Evolutionary conservation across 495 filamentous ascomycete genomes (phyloP).

Genomic region (Patellaria atrata): DNA sequence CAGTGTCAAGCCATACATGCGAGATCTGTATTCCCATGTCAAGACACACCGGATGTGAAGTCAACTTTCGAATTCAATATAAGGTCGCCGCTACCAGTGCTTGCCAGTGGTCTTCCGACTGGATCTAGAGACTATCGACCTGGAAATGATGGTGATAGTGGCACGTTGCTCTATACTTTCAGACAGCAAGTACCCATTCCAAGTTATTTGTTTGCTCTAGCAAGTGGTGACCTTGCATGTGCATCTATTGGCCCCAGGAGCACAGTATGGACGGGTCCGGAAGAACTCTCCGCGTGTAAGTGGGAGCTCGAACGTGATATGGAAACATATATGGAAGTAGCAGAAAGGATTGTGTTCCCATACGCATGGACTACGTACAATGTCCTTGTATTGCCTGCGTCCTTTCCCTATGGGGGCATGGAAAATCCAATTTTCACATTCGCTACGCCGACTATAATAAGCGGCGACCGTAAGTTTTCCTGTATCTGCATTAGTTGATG

Average conservation of each 20-base stretch:
- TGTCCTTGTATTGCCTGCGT: slow-evolving; percentile 75
- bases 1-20: slow-evolving; percentile 96
- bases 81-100: slow-evolving; percentile 68
- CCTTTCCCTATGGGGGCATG: slow-evolving; percentile 85
- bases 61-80: slow-evolving; percentile 80
- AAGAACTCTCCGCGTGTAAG: slow-evolving; percentile 68
- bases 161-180: slow-evolving; percentile 60
- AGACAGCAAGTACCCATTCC: slow-evolving; percentile 83
- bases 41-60: slow-evolving; percentile 94
- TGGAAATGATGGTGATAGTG: slow-evolving; percentile 32
- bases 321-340: slow-evolving; percentile 76
- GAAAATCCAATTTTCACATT: slow-evolving; percentile 92
- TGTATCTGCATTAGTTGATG: too few relatives aligned
- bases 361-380: slow-evolving; percentile 95
- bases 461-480: slow-evolving; percentile 75
- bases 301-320: slow-evolving; percentile 84
- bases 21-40: slow-evolving; percentile 84
- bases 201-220: slow-evolving; percentile 82
- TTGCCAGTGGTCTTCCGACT: slow-evolving; percentile 70
- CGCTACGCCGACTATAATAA: slow-evolving; percentile 83
- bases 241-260: slow-evolving; percentile 77
- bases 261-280: slow-evolving; percentile 69
- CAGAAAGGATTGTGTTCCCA: slow-evolving; percentile 71
- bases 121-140: slow-evolving; percentile 33
- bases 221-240: slow-evolving; percentile 71